Conservation (phyloP, 2,329 filamentous ascomycete genomes). For the Aurifilum marmelostoma region DNA sequence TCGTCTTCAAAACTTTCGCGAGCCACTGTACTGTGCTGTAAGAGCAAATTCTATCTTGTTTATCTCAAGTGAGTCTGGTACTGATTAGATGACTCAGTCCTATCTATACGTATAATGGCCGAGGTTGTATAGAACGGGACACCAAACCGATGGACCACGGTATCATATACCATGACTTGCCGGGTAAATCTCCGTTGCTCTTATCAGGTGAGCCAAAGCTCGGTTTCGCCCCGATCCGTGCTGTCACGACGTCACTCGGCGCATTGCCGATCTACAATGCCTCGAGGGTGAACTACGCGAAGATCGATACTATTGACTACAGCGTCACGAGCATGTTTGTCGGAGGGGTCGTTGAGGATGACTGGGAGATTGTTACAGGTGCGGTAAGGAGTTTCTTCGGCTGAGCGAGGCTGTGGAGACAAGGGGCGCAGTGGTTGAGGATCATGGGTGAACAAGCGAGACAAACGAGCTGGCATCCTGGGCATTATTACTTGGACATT, state of each 20-base stretch:
- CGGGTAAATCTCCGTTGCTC: constrained; percentile 34
- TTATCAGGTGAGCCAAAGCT: constrained; percentile 50
- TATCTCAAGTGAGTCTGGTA: not conserved
- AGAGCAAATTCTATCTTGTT: too few species aligned
- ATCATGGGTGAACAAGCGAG: too few species aligned
- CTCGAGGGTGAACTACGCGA: constrained; percentile 62
- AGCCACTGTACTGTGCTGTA: constrained; percentile 62
- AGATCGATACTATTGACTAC: constrained; percentile 61
- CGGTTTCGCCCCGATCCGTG: constrained; percentile 52
- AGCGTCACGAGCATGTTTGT: constrained; percentile 62
- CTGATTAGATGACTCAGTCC: constrained; percentile 43
- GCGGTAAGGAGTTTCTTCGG: constrained; percentile 41
- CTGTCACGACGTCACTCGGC: constrained; percentile 43
- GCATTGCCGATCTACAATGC: constrained; percentile 56
- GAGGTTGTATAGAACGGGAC: constrained; percentile 55
- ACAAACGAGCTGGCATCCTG: too few species aligned
- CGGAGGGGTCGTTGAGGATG: constrained; percentile 47
- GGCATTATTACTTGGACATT: too few species aligned
- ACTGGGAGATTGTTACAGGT: constrained; percentile 46
- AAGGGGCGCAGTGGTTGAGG: too few species aligned
- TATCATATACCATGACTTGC: constrained; percentile 47
- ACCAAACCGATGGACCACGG: constrained; percentile 57
- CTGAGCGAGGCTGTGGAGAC: not conserved
- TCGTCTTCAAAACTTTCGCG: constrained; percentile 54
- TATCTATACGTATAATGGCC: constrained; percentile 58